phyloP scores from a whole-genome alignment of 2,329 filamentous ascomycete genomes.

The Nothomitra cinnamomea region DNA sequence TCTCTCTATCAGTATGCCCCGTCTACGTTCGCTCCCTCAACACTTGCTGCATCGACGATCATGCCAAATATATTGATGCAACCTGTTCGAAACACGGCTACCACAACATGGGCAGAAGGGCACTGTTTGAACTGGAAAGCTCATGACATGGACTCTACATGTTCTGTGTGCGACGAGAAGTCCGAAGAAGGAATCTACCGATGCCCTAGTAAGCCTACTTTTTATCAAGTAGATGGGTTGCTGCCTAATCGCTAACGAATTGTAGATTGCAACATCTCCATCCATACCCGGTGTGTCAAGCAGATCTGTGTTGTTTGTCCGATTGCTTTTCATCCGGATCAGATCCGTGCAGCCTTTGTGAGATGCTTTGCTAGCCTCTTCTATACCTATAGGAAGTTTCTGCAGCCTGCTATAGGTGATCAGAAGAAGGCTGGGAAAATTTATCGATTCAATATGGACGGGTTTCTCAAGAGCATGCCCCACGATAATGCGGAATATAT shows the following conservation, averaged over 20 bases:
- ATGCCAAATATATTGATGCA: slow-evolving; percentile 60
- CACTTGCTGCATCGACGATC: slow-evolving; percentile 66
- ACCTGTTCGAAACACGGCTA: slow-evolving; percentile 24
- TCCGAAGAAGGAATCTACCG: slow-evolving; percentile 39
- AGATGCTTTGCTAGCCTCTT: slow-evolving; percentile 51
- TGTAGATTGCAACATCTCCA: slow-evolving; percentile 27
- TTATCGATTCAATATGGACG: slow-evolving; percentile 50
- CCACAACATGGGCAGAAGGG: slow-evolving; percentile 29
- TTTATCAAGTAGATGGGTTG: neutral
- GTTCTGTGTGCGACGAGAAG: slow-evolving; percentile 34
- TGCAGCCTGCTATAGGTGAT: slow-evolving; percentile 40
- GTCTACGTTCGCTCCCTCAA: slow-evolving; percentile 74
- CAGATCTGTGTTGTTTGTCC: slow-evolving; percentile 47
- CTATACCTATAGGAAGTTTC: slow-evolving; percentile 50
- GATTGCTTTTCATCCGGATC: slow-evolving; percentile 48
- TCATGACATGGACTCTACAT: slow-evolving; percentile 26
- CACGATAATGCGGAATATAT: slow-evolving; percentile 48
- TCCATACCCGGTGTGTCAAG: slow-evolving; percentile 42
- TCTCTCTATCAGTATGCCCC: slow-evolving; percentile 47
- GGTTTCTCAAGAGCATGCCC: slow-evolving; percentile 46
- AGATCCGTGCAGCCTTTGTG: slow-evolving; percentile 50
- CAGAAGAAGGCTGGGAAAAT: slow-evolving; percentile 44
- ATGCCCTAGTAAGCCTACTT: slow-evolving; percentile 18
- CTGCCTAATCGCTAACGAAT: neutral
- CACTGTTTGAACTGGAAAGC: slow-evolving; percentile 29